Evolutionary conservation across 2,329 filamentous ascomycete genomes (phyloP).

Genomic region (Fusarium nisikadoi): DNA sequence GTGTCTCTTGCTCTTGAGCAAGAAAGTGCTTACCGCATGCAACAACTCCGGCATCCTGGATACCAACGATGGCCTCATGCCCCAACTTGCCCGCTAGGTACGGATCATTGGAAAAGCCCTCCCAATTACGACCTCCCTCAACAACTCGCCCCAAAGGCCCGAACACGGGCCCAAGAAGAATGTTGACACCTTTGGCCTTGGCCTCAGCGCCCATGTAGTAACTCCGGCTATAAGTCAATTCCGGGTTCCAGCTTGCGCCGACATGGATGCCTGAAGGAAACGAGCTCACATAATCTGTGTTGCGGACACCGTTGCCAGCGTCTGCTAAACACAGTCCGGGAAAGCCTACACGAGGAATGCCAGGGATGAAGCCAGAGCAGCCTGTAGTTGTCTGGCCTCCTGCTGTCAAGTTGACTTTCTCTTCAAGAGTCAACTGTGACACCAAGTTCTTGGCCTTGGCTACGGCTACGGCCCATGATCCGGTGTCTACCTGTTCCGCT

Average conservation of each 20-base stretch:
- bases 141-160: slow-evolving; percentile 5
- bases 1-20: slow-evolving; percentile 13
- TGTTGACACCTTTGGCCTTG: slow-evolving; percentile 4
- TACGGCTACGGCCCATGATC: not conserved
- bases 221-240: slow-evolving; percentile 12
- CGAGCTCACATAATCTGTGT: slow-evolving; percentile 17
- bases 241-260: slow-evolving; percentile 17
- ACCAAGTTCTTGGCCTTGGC: slow-evolving; percentile 5
- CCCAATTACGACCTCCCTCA: slow-evolving; percentile 7
- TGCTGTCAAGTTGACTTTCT: slow-evolving; percentile 25
- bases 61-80: not conserved
- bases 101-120: slow-evolving; percentile 14
- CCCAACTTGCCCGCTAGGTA: slow-evolving; percentile 6
- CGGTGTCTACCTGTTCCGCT: not conserved
- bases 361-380: slow-evolving; percentile 7
- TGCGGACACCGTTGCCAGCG: slow-evolving; percentile 3
- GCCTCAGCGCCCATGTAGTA: slow-evolving; percentile 16
- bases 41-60: slow-evolving; percentile 13
- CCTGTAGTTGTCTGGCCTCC: slow-evolving; percentile 2
- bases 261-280: slow-evolving; percentile 13
- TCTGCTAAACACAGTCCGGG: slow-evolving; percentile 10
- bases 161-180: slow-evolving; percentile 3
- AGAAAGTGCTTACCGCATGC: slow-evolving; percentile 15
- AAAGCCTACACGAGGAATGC: not conserved
- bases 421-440: slow-evolving; percentile 5